Evolutionary conservation across 768 basidiomycete genomes (phyloP), one percentile per base, ranked within the genome.

Genomic region (Pleurotus ostreatus): DNA sequence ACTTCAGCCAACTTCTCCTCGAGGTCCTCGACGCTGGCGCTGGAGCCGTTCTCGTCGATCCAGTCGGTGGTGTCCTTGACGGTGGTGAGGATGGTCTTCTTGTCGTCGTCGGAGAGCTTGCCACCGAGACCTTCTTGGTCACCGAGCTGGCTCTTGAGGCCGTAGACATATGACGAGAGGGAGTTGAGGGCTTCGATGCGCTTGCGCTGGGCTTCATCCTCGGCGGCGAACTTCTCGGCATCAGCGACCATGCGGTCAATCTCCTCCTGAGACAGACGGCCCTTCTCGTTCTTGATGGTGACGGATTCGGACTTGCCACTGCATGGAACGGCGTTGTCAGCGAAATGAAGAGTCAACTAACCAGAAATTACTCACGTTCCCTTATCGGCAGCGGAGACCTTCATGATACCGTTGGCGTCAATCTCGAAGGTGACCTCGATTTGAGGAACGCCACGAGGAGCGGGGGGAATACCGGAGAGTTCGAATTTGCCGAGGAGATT

Each of bases 401-500:
- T 95, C 86, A 97, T 89, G 64, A 96, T 95, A 78, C 91, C 92
- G 70, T 94, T 92, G 66, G 92, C 89, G 62, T 94, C 94, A 66
- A 96, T 89, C 75, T 96, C 94, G 68, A 98, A 98, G 13, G 89
- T 87, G 51, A 98, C 95, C 73, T 98, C 95, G 55, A 98, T 95
- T 62, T 98, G 96, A 66, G 96, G 96, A 51, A 94, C 92, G 69
- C 95, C 95, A 60, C 95, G 92, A 62, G 95, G 95, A 1, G 95
- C 90, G 40, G 96, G 94, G 30, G 96, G 94, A 59, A 98, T 97
- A 57, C 91, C 69, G 45, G 84, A 88, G 39, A 98, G 85, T 74
- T 97, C 94, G 71, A 97, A 98, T 71, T 94, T 94, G 75, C 96
- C 95, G 63, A 98, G 89, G 49, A 89, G 86, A 78, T 97, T 96